Evolutionary conservation across 176 grass and related monocot species (phyloP).

Genomic region (Lolium perenne): DNA sequence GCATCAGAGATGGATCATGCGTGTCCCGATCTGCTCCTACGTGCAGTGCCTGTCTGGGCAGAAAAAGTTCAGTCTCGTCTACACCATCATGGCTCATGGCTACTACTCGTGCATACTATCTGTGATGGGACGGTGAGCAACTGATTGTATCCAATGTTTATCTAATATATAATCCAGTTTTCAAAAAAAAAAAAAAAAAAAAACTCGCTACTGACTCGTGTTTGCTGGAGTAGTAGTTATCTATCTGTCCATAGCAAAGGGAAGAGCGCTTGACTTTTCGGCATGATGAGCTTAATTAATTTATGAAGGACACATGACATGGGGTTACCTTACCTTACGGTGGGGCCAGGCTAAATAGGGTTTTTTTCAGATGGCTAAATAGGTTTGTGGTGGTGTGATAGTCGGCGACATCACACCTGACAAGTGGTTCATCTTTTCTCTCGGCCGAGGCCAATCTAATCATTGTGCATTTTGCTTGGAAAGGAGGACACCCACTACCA

Average conservation of each 20-base stretch:
- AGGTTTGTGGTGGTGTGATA: slow-evolving; percentile 21
- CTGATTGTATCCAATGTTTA: no score
- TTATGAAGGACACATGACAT: no score
- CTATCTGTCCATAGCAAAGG: no score
- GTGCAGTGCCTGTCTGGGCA: neutral
- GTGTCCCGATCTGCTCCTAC: neutral
- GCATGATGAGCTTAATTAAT: no score
- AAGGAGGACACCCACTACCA: slow-evolving; percentile 54
- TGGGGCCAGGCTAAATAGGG: no score
- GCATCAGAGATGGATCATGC: neutral
- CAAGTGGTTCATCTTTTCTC: slow-evolving; percentile 36
- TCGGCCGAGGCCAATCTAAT: neutral
- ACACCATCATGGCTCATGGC: neutral
- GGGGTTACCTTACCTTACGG: no score
- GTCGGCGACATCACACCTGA: slow-evolving; percentile 51
- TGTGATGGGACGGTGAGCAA: neutral
- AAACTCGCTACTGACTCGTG: no score
- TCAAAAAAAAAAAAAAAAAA: no score
- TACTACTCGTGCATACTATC: neutral
- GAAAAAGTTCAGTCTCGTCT: neutral
- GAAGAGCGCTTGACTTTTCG: no score
- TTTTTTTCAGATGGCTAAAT: neutral
- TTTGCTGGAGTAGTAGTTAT: no score
- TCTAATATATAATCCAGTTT: no score
- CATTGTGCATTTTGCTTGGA: slow-evolving; percentile 48